Evolutionary conservation across 371 early-diverging fungal genomes (phyloP), one percentile per base, ranked within the genome.

Genomic region (Catenaria anguillulae): DNA sequence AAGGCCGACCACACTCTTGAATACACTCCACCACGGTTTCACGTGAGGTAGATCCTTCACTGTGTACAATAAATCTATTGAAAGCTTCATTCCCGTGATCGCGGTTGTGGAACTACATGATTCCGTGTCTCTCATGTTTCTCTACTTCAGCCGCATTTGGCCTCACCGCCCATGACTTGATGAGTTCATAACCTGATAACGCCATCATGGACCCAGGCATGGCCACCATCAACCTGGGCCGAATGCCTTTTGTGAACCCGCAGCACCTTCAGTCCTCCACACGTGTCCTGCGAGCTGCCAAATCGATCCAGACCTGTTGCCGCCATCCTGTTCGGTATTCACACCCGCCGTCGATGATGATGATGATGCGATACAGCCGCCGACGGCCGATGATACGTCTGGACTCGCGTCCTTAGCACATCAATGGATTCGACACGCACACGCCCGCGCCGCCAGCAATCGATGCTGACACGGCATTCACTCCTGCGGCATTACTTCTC

Each of bases 351-450:
- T 34, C 15, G n/a, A n/a, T n/a, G n/a, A n/a, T n/a, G n/a, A n/a
- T n/a, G n/a, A n/a, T n/a, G n/a, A n/a, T n/a, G n/a, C n/a, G n/a
- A n/a, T n/a, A n/a, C n/a, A n/a, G n/a, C n/a, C n/a, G n/a, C n/a
- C n/a, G n/a, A n/a, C n/a, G n/a, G n/a, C n/a, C n/a, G n/a, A n/a
- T 58, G 26, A 31, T 58, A 58, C 29, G 58, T 58, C 31, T 58
- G 58, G 15, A 58, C 43, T n/a, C 58, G 36, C 29, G 58, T 58
- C 13, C 58, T 34, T 12, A 58, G 8, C 43, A 58, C 58, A 31
- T 58, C 58, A 35, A 33, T 24, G 58, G 58, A 24, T 58, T 58
- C 8, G 58, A 58, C 19, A 58, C 58, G 24, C 31, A 1, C 5
- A 36, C 36, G n/a, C 36, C n/a, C 12, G 58, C 36, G 42, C 24